Evolutionary conservation across 495 filamentous ascomycete species (phyloP), one percentile per base, ranked within the genome.

Genomic region (Choiromyces venosus): DNA sequence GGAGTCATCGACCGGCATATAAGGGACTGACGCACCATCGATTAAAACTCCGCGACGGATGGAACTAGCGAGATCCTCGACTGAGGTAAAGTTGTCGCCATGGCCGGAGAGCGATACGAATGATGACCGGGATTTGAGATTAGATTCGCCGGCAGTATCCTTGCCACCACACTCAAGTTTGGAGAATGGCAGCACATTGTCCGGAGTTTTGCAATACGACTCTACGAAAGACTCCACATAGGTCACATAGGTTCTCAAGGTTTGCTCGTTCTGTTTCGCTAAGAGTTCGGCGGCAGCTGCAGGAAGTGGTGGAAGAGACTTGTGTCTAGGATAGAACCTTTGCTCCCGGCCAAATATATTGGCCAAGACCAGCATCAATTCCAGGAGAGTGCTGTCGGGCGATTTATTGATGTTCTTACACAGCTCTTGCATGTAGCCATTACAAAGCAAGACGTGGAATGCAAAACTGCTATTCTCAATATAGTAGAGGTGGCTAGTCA

Each of bases 101-200:
- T 88, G 84, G 1, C 91, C 90, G 0, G 91, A 94, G 4, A 94
- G 85, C 0, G 90, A 90, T 10, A 88, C 85, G 75, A 94, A 94
- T 1, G 89, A 82, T 12, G 91, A 92, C 25, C 87, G 85, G 52
- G 33, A 25, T 37, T 16, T 14, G 67, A 35, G 0, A 33, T 33
- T 61, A 12, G 12, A 12, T 61, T 61, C 52, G 21, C 35, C 37
- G 29, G 37, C 2, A 25, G 39, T 37, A 0, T 65, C 40, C 12
- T 14, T 21, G 37, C 44, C 38, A 4, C 76, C 76, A n/a, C 76
- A 78, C 4, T 19, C 4, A 16, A 74, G 44, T 0, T 37, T n/a
- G 0, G 87, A 89, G 25, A 92, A 82, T 9, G 91, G 91, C 0
- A 94, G 84, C 4, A 67, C 75, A 37, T 82, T 74, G 66, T 91